A percentile compares a stretch with the other conserved stretches of the same genome.
phyloP scores from a whole-genome alignment of 345 rosid species.

The Moricandia arvensis region DNA sequence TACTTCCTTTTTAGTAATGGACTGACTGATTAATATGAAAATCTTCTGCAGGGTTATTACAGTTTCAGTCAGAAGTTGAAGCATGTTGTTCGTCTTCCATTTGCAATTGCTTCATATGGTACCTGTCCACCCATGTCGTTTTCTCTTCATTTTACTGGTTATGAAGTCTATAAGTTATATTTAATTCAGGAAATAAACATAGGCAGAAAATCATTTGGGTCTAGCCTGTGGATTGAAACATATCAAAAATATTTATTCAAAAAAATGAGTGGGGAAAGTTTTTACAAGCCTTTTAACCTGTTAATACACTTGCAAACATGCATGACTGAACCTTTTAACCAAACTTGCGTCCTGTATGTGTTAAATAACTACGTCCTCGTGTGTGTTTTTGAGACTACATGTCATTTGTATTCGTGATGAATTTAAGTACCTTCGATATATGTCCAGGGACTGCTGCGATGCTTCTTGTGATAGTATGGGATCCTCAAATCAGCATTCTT shows the following conservation, averaged over 20 bases:
- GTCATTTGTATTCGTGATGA: neutral
- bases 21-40: constrained; percentile 10
- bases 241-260: neutral
- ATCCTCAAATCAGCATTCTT: constrained; percentile 59
- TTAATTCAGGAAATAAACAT: neutral
- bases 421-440: neutral
- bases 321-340: neutral
- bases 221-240: neutral
- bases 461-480: constrained; percentile 87
- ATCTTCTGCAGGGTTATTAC: constrained; percentile 71
- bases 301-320: neutral
- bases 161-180: neutral
- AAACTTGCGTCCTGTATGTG: neutral
- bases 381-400: neutral
- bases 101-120: constrained; percentile 91
- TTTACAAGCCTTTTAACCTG: neutral
- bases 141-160: constrained; percentile 1
- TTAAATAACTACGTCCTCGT: neutral
- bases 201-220: neutral
- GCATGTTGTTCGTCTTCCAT: constrained; percentile 88
- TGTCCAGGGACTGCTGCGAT: constrained; percentile 78
- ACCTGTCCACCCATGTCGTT: neutral
- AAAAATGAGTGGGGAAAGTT: neutral
- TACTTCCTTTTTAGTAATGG: neutral
- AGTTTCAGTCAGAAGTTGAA: constrained; percentile 97